Conservation (phyloP, 1,284 basidiomycete species). For the Papiliotrema nemorosa region DNA sequence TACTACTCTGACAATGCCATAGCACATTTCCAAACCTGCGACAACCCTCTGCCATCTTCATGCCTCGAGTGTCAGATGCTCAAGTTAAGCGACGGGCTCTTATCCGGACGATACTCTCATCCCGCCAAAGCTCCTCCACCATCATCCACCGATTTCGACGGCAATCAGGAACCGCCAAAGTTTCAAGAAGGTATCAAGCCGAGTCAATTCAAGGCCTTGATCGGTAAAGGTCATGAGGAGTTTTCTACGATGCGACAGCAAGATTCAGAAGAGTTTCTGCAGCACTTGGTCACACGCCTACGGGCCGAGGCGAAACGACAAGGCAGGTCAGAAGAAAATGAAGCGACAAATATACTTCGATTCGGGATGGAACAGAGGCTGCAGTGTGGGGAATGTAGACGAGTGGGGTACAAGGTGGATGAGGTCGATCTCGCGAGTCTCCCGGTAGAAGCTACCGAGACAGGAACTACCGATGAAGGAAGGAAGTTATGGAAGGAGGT, state of each 20-base stretch:
- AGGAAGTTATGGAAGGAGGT: constrained; percentile 68
- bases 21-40: constrained; percentile 64
- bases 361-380: constrained; percentile 83
- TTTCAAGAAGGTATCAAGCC: constrained; percentile 89
- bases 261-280: constrained; percentile 93
- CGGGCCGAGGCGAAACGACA: constrained; percentile 62
- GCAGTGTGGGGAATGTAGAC: constrained; percentile 74
- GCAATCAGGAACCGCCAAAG: constrained; percentile 28
- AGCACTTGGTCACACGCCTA: constrained; percentile 69
- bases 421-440: constrained; percentile 73
- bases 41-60: constrained; percentile 66
- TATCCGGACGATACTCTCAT: constrained; percentile 86
- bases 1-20: constrained; percentile 59
- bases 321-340: constrained; percentile 40
- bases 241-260: constrained; percentile 97
- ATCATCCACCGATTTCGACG: constrained; percentile 36
- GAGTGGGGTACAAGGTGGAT: constrained; percentile 87
- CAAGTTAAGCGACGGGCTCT: constrained; percentile 87
- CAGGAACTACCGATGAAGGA: constrained; percentile 59
- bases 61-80: constrained; percentile 94
- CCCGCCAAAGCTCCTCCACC: constrained; percentile 51
- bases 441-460: constrained; percentile 65
- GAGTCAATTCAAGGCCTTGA: constrained; percentile 77
- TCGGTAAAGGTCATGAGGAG: constrained; percentile 90
- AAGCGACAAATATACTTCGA: constrained; percentile 71